A percentile compares a stretch with the other conserved stretches of the same genome.
Evolutionary conservation across 441 rosid species (phyloP).

Genomic region (Daphne laureola): DNA sequence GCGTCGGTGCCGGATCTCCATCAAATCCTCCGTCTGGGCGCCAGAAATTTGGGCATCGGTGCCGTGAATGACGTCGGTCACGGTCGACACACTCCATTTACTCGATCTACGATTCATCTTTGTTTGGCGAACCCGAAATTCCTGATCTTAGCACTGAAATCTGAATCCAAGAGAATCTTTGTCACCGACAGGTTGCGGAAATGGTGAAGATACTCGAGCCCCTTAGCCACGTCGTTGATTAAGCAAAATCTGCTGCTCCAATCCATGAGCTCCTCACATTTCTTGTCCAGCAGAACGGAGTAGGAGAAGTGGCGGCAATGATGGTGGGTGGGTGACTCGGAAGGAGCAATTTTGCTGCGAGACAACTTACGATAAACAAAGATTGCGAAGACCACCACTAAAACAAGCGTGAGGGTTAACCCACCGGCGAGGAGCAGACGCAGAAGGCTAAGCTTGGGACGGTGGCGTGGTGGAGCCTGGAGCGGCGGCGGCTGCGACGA

Average conservation of each 20-base stretch:
- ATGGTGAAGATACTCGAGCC: constrained; percentile 62
- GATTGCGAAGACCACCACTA: constrained; percentile 33
- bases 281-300: constrained; percentile 53
- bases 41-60: too few species aligned
- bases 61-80: too few species aligned
- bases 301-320: constrained; percentile 69
- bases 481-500: constrained; percentile 20
- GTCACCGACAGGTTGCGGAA: constrained; percentile 55
- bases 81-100: too few species aligned
- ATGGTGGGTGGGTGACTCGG: constrained; percentile 36
- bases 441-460: constrained; percentile 20
- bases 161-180: constrained; percentile 55
- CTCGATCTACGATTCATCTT: too few species aligned
- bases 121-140: constrained; percentile 90
- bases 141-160: constrained; percentile 64
- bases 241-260: constrained; percentile 52
- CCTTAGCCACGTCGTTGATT: constrained; percentile 52
- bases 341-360: constrained; percentile 57
- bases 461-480: constrained; percentile 14
- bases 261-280: constrained; percentile 56
- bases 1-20: too few species aligned
- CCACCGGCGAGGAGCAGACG: constrained; percentile 35
- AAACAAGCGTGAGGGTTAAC: constrained; percentile 25
- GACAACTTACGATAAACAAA: constrained; percentile 53
- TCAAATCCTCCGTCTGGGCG: too few species aligned